A percentile compares a stretch with the other conserved stretches of the same genome.
Evolutionary conservation across 345 rosid genomes (phyloP).

Genomic region (Salix dunnii): DNA sequence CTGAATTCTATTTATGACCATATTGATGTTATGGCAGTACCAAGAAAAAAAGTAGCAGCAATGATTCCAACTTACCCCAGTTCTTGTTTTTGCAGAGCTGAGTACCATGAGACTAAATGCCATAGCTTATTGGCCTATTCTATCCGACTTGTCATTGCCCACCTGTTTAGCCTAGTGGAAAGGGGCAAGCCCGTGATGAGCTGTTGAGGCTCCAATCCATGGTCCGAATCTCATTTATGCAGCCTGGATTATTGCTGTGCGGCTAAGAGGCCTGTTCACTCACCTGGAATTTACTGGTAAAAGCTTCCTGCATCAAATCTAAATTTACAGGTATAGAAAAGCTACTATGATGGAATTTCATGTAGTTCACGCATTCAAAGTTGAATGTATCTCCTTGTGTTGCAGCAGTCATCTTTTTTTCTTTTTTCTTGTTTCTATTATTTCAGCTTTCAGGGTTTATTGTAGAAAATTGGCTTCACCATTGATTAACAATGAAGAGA

Average conservation of each 20-base stretch:
- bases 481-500: slow-evolving; percentile 35
- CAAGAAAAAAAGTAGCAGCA: no score
- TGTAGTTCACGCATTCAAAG: neutral
- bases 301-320: neutral
- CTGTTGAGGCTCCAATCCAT: neutral
- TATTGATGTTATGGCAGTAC: neutral
- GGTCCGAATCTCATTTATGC: neutral
- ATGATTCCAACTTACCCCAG: neutral
- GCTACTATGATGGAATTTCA: neutral
- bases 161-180: neutral
- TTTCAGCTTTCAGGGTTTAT: neutral
- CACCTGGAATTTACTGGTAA: neutral
- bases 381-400: neutral
- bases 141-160: neutral
- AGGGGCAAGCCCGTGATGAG: neutral
- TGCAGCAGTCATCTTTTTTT: neutral
- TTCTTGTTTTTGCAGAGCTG: neutral
- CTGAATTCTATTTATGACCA: neutral
- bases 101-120: neutral
- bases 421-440: neutral
- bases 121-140: neutral
- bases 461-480: slow-evolving; percentile 2
- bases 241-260: neutral
- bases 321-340: neutral
- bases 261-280: neutral